Percentiles rank a stretch among this genome's conserved stretches.
These are phyloP conservation scores for Prunus campanulata DNA, from an alignment of 306 rosid species.

Conservation along the genomic window DNA sequence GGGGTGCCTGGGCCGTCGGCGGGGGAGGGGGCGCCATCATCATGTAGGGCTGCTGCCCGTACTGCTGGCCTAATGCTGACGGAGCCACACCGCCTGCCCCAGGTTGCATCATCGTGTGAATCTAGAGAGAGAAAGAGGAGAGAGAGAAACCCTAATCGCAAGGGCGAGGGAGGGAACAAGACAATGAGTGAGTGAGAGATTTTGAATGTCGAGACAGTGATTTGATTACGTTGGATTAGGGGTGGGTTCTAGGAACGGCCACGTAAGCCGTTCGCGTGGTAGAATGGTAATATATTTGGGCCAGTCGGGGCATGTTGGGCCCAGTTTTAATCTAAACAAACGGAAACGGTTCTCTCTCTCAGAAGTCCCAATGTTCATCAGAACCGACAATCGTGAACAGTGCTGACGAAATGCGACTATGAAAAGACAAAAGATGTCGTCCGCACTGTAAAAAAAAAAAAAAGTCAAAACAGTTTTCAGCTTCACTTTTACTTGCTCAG, in stretches of 20 bases:
- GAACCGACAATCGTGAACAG: background rate
- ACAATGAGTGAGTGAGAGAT: background rate
- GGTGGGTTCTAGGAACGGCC: background rate
- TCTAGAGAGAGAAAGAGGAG: conserved; percentile 23
- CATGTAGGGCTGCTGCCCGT: conserved; percentile 67
- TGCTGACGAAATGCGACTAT: background rate
- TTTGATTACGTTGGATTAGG: conserved; percentile 18
- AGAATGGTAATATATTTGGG: background rate
- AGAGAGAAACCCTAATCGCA: conserved; percentile 52
- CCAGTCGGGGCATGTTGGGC: background rate
- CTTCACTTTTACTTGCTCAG: background rate
- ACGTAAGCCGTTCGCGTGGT: conserved; percentile 17
- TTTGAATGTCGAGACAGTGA: conserved; percentile 1
- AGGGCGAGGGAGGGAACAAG: conserved; percentile 1
- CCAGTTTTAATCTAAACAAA: too few relatives aligned
- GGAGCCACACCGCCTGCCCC: conserved; percentile 68
- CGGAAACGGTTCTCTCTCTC: too few relatives aligned
- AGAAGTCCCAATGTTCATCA: too few relatives aligned
- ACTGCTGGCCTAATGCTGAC: conserved; percentile 48
- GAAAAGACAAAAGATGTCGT: background rate
- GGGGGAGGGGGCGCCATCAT: conserved; percentile 77
- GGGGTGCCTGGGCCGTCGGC: conserved; percentile 25
- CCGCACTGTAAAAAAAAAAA: background rate
- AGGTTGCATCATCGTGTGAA: conserved; percentile 75
- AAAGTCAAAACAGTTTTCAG: background rate